These are phyloP conservation scores for Thraustochytrium striatum DNA, from an alignment of 352 stramenopile genomes.

Conservation along the genomic window DNA sequence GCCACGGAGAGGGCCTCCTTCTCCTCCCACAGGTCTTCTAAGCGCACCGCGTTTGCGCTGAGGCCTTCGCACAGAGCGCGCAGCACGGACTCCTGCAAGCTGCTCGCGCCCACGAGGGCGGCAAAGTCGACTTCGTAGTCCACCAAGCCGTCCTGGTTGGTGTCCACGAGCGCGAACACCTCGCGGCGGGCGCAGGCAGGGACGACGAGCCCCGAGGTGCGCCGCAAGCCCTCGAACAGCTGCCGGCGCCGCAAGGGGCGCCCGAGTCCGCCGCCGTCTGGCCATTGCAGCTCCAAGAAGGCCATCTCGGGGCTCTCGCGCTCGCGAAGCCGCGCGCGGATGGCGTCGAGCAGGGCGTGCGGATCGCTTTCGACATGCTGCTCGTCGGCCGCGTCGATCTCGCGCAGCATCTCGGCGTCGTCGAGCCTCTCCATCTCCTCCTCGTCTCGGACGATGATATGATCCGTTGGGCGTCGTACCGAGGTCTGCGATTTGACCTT, in stretches of 20 bases:
- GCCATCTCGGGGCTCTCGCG: no score
- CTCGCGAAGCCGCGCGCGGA: no score
- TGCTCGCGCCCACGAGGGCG: neutral
- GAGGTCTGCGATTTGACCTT: neutral
- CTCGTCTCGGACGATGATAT: neutral
- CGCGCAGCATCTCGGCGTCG: neutral
- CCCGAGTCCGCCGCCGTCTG: no score
- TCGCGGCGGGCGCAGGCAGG: no score
- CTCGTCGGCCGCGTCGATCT: neutral
- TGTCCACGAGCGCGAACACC: neutral
- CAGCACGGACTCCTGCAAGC: neutral
- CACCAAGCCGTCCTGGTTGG: neutral
- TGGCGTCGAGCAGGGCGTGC: no score
- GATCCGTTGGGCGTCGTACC: neutral
- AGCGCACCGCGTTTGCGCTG: neutral
- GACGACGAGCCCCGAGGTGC: no score
- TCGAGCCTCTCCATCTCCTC: neutral
- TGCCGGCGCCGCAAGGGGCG: no score
- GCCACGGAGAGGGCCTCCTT: slow-evolving; percentile 2
- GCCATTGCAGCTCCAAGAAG: no score
- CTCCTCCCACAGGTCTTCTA: neutral
- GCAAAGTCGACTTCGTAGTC: slow-evolving; percentile 8
- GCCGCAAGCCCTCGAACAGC: no score
- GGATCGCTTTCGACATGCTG: no score
- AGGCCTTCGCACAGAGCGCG: neutral